These are phyloP conservation scores for Falciphora oryzae DNA, from an alignment of 2,329 filamentous ascomycete species.

Conservation along the genomic window DNA sequence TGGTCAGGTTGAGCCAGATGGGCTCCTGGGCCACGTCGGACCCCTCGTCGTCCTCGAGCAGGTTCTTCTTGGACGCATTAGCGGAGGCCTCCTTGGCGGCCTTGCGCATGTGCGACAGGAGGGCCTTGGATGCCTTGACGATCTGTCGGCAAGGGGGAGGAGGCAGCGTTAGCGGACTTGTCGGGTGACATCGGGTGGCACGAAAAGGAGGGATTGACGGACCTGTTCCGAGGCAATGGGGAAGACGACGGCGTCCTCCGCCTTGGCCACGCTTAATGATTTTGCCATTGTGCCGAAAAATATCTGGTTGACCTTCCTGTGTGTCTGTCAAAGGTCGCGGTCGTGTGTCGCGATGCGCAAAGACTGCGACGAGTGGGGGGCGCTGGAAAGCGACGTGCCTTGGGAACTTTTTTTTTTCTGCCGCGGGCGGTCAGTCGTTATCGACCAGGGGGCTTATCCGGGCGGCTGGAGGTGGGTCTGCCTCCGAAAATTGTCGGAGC, in stretches of 20 bases:
- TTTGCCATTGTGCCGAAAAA: constrained; percentile 5
- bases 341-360: not conserved
- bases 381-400: not conserved
- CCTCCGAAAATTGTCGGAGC: not conserved
- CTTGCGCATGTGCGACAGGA: constrained; percentile 57
- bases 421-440: constrained; percentile 2
- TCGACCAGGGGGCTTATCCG: not conserved
- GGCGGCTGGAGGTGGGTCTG: not conserved
- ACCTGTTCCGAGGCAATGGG: constrained; percentile 8
- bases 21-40: constrained; percentile 40
- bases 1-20: constrained; percentile 58
- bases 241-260: not conserved
- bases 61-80: constrained; percentile 47
- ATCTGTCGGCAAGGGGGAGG: constrained; percentile 33
- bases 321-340: not conserved
- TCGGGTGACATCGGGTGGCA: not conserved
- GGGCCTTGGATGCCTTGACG: constrained; percentile 57
- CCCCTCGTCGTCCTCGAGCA: constrained; percentile 41
- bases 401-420: constrained; percentile 11
- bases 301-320: not conserved
- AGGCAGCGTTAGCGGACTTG: not conserved
- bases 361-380: not conserved
- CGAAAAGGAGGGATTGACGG: not conserved
- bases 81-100: constrained; percentile 41
- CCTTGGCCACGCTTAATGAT: constrained; percentile 4